Evolutionary conservation across 2,329 filamentous ascomycete genomes (phyloP), one percentile per base, ranked within the genome.

Genomic region (Moelleriella libera): DNA sequence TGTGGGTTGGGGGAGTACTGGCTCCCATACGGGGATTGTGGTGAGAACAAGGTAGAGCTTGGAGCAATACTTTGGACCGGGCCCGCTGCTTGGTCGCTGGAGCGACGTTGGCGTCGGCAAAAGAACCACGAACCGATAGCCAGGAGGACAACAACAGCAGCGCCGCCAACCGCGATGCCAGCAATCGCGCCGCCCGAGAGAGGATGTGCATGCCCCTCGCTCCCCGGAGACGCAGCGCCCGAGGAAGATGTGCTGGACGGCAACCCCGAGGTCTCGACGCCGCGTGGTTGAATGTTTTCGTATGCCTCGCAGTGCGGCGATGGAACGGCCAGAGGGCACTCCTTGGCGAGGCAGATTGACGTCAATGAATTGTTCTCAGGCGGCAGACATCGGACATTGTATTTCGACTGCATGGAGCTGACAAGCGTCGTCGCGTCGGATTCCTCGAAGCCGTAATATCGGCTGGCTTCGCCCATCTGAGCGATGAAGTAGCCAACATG

Each of bases 401-500:
- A 63, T 42, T 52, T 48, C 9, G 46, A 47, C 41, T 62, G 61
- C 55, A 62, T 55, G 7, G 34, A 42, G 6, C 43, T 52, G 21
- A 45, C 46, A 1, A 61, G 48, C 5, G 55, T 55, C 11, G 50
- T 12, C 2, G 51, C 53, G 45, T 63, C 60, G 31, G 53, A 31
- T 1, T 54, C 50, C 3, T 58, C 58, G 49, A 63, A 61, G 34
- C 59, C 59, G 42, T 51, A 58, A n/a, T 54, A 52, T 30, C 47
- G 48, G 42, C 53, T 55, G 6, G 59, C 50, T 7, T 49, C 30
- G 3, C 53, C 56, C 40, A 63, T 52, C 42, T 63, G 59, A 7
- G 57, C 48, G 46, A 63, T 60, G 48, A 63, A 62, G 44, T 63
- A 57, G 5, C 54, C 58, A 6, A 61, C 48, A 29, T 62, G 51